Evolutionary conservation across 2,329 filamentous ascomycete species (phyloP).

Genomic region (Exophiala dermatitidis): DNA sequence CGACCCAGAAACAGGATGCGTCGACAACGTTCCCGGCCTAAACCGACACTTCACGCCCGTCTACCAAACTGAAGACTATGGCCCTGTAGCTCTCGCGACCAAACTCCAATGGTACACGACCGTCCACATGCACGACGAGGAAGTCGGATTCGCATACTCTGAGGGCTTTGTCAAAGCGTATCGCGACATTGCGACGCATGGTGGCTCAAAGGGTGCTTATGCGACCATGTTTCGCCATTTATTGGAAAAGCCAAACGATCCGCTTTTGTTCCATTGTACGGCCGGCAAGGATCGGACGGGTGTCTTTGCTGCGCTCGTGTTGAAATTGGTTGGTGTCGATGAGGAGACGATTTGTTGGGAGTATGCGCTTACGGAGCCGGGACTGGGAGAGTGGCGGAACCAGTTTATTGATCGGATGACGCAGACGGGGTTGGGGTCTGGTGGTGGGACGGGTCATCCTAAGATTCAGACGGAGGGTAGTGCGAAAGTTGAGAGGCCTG

Average conservation of each 20-base stretch:
- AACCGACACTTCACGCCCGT: constrained; percentile 56
- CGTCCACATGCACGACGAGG: constrained; percentile 47
- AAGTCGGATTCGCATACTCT: constrained; percentile 19
- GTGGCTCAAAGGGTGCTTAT: constrained; percentile 38
- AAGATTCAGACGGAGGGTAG: background rate
- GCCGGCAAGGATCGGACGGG: constrained; percentile 74
- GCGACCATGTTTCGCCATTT: constrained; percentile 56
- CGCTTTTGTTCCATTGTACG: constrained; percentile 62
- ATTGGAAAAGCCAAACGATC: constrained; percentile 25
- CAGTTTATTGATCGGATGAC: constrained; percentile 25
- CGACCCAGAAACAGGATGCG: constrained; percentile 12
- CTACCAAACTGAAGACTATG: constrained; percentile 57
- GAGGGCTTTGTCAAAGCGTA: constrained; percentile 61
- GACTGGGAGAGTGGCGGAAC: constrained; percentile 39
- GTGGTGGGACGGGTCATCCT: constrained; percentile 2
- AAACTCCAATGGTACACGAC: constrained; percentile 53
- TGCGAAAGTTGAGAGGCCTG: constrained; percentile 2
- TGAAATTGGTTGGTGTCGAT: constrained; percentile 56
- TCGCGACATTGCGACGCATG: constrained; percentile 59
- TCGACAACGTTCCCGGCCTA: constrained; percentile 36
- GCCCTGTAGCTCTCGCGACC: constrained; percentile 52
- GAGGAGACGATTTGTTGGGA: constrained; percentile 57
- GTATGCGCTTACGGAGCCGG: constrained; percentile 60
- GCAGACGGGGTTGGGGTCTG: constrained; percentile 17
- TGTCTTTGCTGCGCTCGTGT: constrained; percentile 58